Conservation (phyloP, 805 yeast species). For the Candida stauntonica region DNA sequence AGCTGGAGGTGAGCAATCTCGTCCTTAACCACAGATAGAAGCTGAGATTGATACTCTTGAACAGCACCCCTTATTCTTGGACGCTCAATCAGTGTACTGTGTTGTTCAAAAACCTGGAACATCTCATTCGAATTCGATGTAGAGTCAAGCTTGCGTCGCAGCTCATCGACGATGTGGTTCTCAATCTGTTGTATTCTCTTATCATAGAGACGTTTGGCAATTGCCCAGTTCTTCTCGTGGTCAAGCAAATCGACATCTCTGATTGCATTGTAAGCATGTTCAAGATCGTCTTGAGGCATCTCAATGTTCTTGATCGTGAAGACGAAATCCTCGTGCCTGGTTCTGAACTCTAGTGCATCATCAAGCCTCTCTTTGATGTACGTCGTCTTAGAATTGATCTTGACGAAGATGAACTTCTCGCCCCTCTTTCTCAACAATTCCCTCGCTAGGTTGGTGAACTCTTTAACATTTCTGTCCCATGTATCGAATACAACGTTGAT, state of each 20-base stretch:
- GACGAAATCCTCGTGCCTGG: slow-evolving; percentile 47
- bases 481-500: slow-evolving; percentile 35
- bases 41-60: slow-evolving; percentile 51
- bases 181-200: slow-evolving; percentile 44
- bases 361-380: slow-evolving; percentile 40
- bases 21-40: slow-evolving; percentile 43
- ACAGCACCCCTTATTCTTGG: slow-evolving; percentile 55
- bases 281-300: slow-evolving; percentile 29
- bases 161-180: slow-evolving; percentile 35
- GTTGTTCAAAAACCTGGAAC: slow-evolving; percentile 47
- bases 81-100: slow-evolving; percentile 44
- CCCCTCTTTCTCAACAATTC: slow-evolving; percentile 71
- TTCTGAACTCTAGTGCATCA: slow-evolving; percentile 42
- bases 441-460: slow-evolving; percentile 61
- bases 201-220: slow-evolving; percentile 38
- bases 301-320: slow-evolving; percentile 29
- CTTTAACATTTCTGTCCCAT: slow-evolving; percentile 62
- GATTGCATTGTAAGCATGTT: slow-evolving; percentile 39
- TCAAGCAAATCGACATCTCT: slow-evolving; percentile 35
- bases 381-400: slow-evolving; percentile 44
- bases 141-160: slow-evolving; percentile 36
- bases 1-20: slow-evolving; percentile 43
- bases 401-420: slow-evolving; percentile 64
- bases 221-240: slow-evolving; percentile 37
- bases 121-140: slow-evolving; percentile 44